Evolutionary conservation across 495 filamentous ascomycete genomes (phyloP).

Genomic region (Xylaria intraflava): DNA sequence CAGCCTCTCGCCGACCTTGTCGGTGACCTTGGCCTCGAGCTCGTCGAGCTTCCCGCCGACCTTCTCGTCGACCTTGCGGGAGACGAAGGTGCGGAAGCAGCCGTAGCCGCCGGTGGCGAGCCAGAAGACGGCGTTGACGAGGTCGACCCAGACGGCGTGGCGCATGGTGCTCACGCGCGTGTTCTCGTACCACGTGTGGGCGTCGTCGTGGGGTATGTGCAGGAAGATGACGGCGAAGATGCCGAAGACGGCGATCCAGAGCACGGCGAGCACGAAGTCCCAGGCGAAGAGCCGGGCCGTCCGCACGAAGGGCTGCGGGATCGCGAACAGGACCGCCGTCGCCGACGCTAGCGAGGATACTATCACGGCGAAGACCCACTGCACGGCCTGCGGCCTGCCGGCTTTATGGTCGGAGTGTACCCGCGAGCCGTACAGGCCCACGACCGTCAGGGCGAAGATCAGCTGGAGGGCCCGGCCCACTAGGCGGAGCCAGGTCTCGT

Average conservation of each 20-base stretch:
- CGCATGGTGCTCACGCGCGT: slow-evolving; percentile 53
- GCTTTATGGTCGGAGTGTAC: slow-evolving; percentile 21
- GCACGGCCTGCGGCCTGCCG: slow-evolving; percentile 16
- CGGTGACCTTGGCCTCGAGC: slow-evolving; percentile 16
- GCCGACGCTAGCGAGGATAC: slow-evolving; percentile 24
- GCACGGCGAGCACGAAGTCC: slow-evolving; percentile 34
- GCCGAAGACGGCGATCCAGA: slow-evolving; percentile 64
- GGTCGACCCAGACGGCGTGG: slow-evolving; percentile 64
- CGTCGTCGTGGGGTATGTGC: slow-evolving; percentile 42
- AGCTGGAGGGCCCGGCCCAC: slow-evolving; percentile 28
- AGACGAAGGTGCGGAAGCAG: slow-evolving; percentile 27
- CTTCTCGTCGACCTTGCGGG: slow-evolving; percentile 26
- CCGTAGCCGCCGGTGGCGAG: slow-evolving; percentile 38
- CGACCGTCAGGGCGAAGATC: slow-evolving; percentile 28
- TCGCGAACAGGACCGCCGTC: slow-evolving; percentile 26
- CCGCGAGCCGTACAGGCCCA: slow-evolving; percentile 28
- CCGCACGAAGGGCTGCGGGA: slow-evolving; percentile 26
- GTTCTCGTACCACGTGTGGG: slow-evolving; percentile 28
- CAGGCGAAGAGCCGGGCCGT: slow-evolving; percentile 26
- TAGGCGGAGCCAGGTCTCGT: slow-evolving; percentile 28
- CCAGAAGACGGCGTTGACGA: slow-evolving; percentile 61
- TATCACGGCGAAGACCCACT: slow-evolving; percentile 31
- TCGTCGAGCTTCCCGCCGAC: slow-evolving; percentile 21
- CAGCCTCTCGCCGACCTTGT: slow-evolving; percentile 15
- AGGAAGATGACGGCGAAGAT: slow-evolving; percentile 66